Conservation (phyloP, 371 early-diverging fungal genomes). For the Lichtheimia corymbifera region DNA sequence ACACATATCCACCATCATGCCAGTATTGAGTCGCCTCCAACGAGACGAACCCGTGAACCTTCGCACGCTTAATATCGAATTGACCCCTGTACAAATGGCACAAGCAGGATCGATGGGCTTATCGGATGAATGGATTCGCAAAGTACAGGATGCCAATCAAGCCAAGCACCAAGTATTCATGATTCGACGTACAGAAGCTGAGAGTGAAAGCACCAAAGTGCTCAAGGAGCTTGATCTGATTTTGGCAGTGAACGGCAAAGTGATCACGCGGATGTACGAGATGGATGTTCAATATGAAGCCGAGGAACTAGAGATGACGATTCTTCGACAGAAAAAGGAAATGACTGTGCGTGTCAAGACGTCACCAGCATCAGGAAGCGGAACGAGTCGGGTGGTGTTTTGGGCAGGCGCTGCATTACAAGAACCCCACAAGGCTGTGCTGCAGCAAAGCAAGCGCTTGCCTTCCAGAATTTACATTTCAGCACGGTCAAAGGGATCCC, state of each 20-base stretch:
- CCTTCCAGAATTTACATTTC: constrained; percentile 79
- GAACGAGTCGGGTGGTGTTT: constrained; percentile 65
- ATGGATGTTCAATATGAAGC: constrained; percentile 63
- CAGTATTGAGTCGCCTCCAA: constrained; percentile 54
- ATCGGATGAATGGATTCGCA: constrained; percentile 70
- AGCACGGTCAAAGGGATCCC: constrained; percentile 74
- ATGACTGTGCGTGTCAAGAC: constrained; percentile 65
- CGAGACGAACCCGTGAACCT: constrained; percentile 41
- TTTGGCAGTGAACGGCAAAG: constrained; percentile 69
- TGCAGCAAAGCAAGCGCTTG: constrained; percentile 73
- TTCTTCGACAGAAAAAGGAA: constrained; percentile 69
- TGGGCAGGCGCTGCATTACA: constrained; percentile 77
- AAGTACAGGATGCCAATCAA: constrained; percentile 75
- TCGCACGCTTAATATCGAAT: constrained; percentile 73
- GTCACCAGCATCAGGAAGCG: constrained; percentile 64
- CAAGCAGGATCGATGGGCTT: constrained; percentile 82
- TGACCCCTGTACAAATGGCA: constrained; percentile 74
- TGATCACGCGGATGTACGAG: constrained; percentile 71
- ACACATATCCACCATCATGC: constrained; percentile 57
- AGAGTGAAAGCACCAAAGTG: constrained; percentile 61
- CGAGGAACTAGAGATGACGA: constrained; percentile 60
- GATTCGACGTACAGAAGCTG: constrained; percentile 70
- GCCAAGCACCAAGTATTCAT: constrained; percentile 73
- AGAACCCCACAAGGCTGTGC: constrained; percentile 84
- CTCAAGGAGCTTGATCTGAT: constrained; percentile 79